Evolutionary conservation across 2,329 filamentous ascomycete species (phyloP).

Genomic region (Onygenales sp.): DNA sequence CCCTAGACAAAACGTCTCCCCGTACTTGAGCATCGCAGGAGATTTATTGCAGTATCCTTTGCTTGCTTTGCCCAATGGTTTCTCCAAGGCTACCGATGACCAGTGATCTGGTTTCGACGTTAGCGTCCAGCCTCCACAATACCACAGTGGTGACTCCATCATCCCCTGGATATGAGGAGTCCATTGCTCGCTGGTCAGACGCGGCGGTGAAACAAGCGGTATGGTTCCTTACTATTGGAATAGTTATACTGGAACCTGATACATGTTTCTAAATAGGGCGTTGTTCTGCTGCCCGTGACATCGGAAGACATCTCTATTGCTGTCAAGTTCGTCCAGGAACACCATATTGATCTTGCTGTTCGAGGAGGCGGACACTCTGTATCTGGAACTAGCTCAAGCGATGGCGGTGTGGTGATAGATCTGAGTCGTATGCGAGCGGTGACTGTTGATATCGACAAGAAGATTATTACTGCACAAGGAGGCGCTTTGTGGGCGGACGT

Average conservation of each 20-base stretch:
- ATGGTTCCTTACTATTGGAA: not conserved
- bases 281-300: constrained; percentile 32
- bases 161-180: constrained; percentile 11
- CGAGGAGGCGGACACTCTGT: constrained; percentile 50
- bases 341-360: constrained; percentile 43
- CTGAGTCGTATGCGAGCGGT: constrained; percentile 43
- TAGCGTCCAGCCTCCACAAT: constrained; percentile 2
- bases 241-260: not conserved
- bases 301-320: constrained; percentile 31
- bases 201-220: constrained; percentile 14
- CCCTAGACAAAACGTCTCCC: too few species aligned
- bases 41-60: too few species aligned
- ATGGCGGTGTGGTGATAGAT: constrained; percentile 48
- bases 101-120: constrained; percentile 12
- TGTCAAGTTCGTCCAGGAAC: constrained; percentile 35
- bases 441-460: constrained; percentile 35
- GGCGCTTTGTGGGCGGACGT: constrained; percentile 47
- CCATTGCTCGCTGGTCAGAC: constrained; percentile 16
- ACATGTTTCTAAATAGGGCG: constrained; percentile 22
- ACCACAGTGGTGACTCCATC: constrained; percentile 11
- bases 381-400: constrained; percentile 39
- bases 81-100: not conserved
- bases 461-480: constrained; percentile 42
- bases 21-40: too few species aligned
- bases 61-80: not conserved